A percentile compares a stretch with the other conserved stretches of the same genome.
These are phyloP conservation scores for Lachnellula subtilissima DNA, from an alignment of 2,329 filamentous ascomycete genomes.

Conservation along the genomic window DNA sequence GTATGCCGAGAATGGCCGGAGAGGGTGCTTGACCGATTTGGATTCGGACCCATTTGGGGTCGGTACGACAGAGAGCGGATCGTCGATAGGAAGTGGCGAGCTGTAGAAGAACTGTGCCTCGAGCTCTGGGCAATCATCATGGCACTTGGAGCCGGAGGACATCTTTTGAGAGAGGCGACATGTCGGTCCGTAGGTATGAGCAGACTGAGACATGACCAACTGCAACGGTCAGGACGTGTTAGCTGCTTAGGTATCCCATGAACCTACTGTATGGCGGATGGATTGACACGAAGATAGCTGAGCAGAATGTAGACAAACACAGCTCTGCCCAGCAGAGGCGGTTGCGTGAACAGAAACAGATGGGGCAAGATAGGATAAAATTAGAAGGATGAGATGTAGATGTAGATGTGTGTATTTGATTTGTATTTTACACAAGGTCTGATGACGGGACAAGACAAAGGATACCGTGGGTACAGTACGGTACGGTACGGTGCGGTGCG, in stretches of 20 bases:
- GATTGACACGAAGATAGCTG: neutral
- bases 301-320: conserved; percentile 1
- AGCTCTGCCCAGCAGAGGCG: conserved; percentile 14
- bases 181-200: conserved; percentile 30
- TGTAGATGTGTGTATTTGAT: too few relatives aligned
- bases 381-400: too few relatives aligned
- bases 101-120: conserved; percentile 80
- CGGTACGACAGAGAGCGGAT: conserved; percentile 68
- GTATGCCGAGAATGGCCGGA: conserved; percentile 71
- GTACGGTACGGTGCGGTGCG: too few relatives aligned
- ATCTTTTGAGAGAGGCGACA: conserved; percentile 26
- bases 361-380: neutral
- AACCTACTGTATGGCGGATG: neutral
- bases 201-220: conserved; percentile 25
- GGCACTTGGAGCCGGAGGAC: conserved; percentile 21
- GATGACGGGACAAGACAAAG: too few relatives aligned
- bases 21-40: conserved; percentile 51
- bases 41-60: conserved; percentile 47
- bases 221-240: conserved; percentile 3
- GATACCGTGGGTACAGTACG: too few relatives aligned
- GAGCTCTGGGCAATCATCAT: conserved; percentile 51
- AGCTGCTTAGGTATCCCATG: neutral
- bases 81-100: conserved; percentile 77
- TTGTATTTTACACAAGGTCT: too few relatives aligned
- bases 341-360: conserved; percentile 2